phyloP scores from a whole-genome alignment of 129 eudicot species.

The Pittosporum tobira region DNA sequence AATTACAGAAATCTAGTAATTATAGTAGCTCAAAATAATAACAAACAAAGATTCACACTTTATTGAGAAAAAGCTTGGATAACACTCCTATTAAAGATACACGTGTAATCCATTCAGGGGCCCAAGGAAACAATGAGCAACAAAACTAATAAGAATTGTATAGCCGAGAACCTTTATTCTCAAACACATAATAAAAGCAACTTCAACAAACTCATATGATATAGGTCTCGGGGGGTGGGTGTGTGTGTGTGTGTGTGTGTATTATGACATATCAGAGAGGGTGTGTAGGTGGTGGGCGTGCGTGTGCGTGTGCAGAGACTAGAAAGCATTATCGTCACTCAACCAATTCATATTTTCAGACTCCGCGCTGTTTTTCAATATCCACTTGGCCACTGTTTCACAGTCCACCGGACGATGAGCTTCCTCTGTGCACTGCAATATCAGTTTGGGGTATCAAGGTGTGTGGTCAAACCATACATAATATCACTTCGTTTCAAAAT shows the following conservation, averaged over 20 bases:
- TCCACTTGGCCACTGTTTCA: slow-evolving; percentile 88
- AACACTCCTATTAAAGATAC: too few relatives aligned
- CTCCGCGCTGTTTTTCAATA: slow-evolving; percentile 91
- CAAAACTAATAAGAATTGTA: too few relatives aligned
- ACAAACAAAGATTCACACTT: not conserved
- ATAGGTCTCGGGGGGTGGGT: too few relatives aligned
- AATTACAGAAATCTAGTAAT: not conserved
- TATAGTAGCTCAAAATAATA: slow-evolving; percentile 5
- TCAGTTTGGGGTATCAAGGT: slow-evolving; percentile 1
- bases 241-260: too few relatives aligned
- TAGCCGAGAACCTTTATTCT: not conserved
- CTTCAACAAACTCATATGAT: not conserved
- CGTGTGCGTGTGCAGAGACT: not conserved
- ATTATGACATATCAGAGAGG: too few relatives aligned
- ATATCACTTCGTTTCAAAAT: too few relatives aligned
- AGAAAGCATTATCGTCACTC: not conserved
- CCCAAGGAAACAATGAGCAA: not conserved
- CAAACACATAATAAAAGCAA: not conserved
- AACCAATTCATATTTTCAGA: slow-evolving; percentile 99
- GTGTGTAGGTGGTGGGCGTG: too few relatives aligned
- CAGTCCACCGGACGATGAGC: slow-evolving; percentile 99
- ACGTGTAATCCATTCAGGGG: too few relatives aligned
- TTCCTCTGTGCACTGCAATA: slow-evolving; percentile 81
- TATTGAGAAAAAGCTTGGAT: too few relatives aligned
- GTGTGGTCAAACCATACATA: too few relatives aligned